Evolutionary conservation across 768 basidiomycete species (phyloP).

Genomic region (Boletus insuetus): DNA sequence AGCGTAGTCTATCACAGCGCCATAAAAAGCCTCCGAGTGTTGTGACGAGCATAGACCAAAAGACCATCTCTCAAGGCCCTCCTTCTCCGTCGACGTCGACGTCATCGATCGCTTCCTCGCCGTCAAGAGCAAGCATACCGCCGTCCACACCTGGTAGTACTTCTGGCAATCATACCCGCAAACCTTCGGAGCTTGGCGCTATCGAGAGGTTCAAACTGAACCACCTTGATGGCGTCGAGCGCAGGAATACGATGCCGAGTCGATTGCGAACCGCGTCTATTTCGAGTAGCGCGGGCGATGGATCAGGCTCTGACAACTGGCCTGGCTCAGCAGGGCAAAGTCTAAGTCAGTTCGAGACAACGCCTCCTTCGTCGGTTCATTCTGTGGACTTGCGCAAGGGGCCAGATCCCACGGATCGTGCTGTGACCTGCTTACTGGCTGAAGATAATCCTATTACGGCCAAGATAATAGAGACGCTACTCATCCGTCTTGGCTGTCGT

Average conservation of each 20-base stretch:
- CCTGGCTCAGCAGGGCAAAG: slow-evolving; percentile 53
- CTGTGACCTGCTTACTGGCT: slow-evolving; percentile 91
- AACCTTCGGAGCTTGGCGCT: slow-evolving; percentile 87
- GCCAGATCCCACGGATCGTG: slow-evolving; percentile 77
- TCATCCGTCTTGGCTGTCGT: slow-evolving; percentile 91
- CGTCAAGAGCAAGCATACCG: slow-evolving; percentile 70
- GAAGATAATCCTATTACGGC: slow-evolving; percentile 98
- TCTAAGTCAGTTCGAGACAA: slow-evolving; percentile 52
- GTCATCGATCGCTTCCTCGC: slow-evolving; percentile 87
- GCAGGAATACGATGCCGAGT: slow-evolving; percentile 84
- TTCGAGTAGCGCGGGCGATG: slow-evolving; percentile 78
- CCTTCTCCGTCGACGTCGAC: slow-evolving; percentile 92
- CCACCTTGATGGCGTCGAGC: slow-evolving; percentile 72
- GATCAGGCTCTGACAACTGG: slow-evolving; percentile 76
- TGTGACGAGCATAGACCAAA: slow-evolving; percentile 66
- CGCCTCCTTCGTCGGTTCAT: slow-evolving; percentile 82
- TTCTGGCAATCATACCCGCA: slow-evolving; percentile 60
- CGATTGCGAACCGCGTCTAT: slow-evolving; percentile 84
- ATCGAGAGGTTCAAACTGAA: slow-evolving; percentile 86
- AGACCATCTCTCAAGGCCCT: slow-evolving; percentile 65
- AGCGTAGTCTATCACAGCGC: slow-evolving; percentile 78
- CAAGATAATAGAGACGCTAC: slow-evolving; percentile 93
- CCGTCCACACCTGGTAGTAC: slow-evolving; percentile 70
- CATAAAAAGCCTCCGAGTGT: slow-evolving; percentile 80
- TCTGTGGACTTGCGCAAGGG: slow-evolving; percentile 78